Conservation (phyloP, 1,284 basidiomycete species). For the Trametes hirsuta region DNA sequence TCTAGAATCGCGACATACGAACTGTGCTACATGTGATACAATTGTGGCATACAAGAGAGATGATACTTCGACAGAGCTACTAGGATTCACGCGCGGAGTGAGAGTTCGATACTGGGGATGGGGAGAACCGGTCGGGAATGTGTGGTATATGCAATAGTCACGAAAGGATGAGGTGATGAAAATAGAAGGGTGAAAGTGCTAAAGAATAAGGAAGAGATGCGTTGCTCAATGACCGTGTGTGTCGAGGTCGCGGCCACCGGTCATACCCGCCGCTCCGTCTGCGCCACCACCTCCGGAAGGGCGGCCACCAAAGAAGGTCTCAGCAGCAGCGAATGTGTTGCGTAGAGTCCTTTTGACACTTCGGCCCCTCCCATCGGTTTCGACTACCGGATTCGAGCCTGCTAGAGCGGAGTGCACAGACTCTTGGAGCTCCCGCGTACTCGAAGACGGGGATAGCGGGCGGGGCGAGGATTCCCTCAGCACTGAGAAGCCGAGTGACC, state of each 20-base stretch:
- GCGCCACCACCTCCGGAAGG: conserved; percentile 26
- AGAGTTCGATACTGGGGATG: background rate
- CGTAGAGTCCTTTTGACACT: conserved; percentile 66
- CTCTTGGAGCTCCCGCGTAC: conserved; percentile 44
- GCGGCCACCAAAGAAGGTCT: conserved; percentile 59
- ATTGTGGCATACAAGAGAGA: conserved; percentile 17
- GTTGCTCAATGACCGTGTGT: conserved; percentile 31
- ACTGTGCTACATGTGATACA: conserved; percentile 18
- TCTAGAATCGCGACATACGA: background rate
- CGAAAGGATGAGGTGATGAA: background rate
- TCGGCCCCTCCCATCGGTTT: conserved; percentile 50
- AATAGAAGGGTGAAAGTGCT: background rate
- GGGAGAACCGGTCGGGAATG: background rate
- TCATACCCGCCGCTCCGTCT: conserved; percentile 29
- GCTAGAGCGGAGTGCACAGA: conserved; percentile 47
- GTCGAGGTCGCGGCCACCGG: conserved; percentile 29
- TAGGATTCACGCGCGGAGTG: background rate
- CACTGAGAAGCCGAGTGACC: conserved; percentile 21
- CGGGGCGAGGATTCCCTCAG: conserved; percentile 31
- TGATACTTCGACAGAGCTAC: conserved; percentile 7
- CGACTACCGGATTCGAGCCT: conserved; percentile 30
- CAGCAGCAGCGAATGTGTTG: conserved; percentile 67
- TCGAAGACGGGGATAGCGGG: conserved; percentile 31
- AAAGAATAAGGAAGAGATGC: background rate
- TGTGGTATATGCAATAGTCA: conserved; percentile 9